These are phyloP conservation scores for Delonix regia DNA, from an alignment of 306 rosid genomes.

Conservation along the genomic window DNA sequence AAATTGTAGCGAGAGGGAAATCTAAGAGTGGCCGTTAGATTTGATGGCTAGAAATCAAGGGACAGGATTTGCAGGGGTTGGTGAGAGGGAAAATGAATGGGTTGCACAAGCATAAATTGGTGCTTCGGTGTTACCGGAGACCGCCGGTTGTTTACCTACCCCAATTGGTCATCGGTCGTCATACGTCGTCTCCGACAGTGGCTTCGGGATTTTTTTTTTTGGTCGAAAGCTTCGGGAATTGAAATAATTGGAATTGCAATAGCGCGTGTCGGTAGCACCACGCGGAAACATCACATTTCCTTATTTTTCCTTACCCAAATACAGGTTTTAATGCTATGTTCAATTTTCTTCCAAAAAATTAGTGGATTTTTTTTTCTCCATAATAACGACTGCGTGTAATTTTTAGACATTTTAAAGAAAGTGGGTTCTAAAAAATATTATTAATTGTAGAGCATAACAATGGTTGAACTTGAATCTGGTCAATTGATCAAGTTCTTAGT, in stretches of 20 bases:
- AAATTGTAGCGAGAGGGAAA: neutral
- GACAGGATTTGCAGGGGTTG: constrained; percentile 38
- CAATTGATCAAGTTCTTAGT: too few relatives aligned
- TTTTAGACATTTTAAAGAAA: too few relatives aligned
- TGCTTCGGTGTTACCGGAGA: constrained; percentile 36
- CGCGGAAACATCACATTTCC: neutral
- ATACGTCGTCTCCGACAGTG: neutral
- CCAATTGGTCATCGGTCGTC: constrained; percentile 30
- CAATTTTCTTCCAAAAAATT: neutral
- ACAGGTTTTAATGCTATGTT: neutral
- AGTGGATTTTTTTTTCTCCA: neutral
- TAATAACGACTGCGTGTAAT: too few relatives aligned
- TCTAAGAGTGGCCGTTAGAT: neutral
- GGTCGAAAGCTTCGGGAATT: neutral
- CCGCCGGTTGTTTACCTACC: constrained; percentile 57
- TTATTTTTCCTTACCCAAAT: neutral
- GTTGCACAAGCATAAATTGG: neutral
- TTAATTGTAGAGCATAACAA: neutral
- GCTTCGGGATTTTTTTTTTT: too few relatives aligned
- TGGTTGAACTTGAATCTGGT: neutral
- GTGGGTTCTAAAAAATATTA: neutral
- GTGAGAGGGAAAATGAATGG: constrained; percentile 30
- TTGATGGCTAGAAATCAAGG: neutral
- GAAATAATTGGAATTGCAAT: neutral
- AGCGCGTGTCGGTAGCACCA: constrained; percentile 36